Percentiles rank a stretch among this genome's conserved stretches.
These are phyloP conservation scores for Eremothecium cymbalariae DNA, from an alignment of 1,139 yeast genomes.

Conservation along the genomic window DNA sequence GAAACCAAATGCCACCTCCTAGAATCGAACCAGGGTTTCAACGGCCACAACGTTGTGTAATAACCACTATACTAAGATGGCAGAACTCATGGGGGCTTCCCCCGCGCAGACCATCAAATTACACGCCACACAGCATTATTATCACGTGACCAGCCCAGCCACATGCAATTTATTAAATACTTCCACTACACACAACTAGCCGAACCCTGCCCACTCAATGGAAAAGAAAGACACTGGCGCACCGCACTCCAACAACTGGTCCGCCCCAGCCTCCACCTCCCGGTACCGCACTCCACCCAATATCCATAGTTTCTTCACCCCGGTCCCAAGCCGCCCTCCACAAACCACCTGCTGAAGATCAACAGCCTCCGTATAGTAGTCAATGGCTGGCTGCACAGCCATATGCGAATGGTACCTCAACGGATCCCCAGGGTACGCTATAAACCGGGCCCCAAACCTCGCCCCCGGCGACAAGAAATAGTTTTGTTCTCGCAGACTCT, in stretches of 20 bases:
- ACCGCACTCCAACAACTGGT: constrained; percentile 8
- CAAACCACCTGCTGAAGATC: constrained; percentile 53
- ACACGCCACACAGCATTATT: too few relatives aligned
- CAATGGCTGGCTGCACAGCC: constrained; percentile 49
- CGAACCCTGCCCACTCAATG: constrained; percentile 79
- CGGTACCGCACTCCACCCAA: constrained; percentile 40
- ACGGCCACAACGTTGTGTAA: constrained; percentile 41
- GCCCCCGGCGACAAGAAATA: constrained; percentile 74
- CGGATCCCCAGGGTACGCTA: constrained; percentile 95
- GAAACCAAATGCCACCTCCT: constrained; percentile 44
- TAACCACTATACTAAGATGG: constrained; percentile 39
- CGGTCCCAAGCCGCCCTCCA: constrained; percentile 86
- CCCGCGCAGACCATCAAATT: too few relatives aligned
- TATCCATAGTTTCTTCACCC: constrained; percentile 82
- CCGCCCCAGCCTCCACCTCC: constrained; percentile 13
- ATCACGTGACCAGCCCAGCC: too few relatives aligned
- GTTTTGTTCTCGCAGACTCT: constrained; percentile 28
- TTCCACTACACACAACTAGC: too few relatives aligned
- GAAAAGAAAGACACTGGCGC: constrained; percentile 41
- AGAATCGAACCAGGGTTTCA: constrained; percentile 39
- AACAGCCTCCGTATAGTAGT: constrained; percentile 43
- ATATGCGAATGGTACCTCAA: constrained; percentile 81
- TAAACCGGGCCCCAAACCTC: constrained; percentile 80
- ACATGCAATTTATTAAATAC: too few relatives aligned
- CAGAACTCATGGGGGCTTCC: too few relatives aligned